Conservation (phyloP, 352 stramenopile species). For the Globisporangium lucens region DNA sequence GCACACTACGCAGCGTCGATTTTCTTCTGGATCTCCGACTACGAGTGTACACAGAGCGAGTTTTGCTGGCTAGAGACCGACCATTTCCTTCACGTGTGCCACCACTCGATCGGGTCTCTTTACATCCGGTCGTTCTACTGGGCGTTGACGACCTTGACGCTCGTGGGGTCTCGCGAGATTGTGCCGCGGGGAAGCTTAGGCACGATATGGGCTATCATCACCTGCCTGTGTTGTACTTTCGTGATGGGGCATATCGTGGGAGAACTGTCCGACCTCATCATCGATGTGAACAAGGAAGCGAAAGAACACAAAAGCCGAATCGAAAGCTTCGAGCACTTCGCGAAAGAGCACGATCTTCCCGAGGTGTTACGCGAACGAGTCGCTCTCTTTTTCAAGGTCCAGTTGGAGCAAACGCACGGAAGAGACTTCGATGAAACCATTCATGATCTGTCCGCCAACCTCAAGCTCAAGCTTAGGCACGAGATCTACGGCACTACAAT, state of each 20-base stretch:
- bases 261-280: slow-evolving; percentile 70
- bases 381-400: slow-evolving; percentile 53
- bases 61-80: slow-evolving; percentile 64
- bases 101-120: slow-evolving; percentile 40
- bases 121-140: slow-evolving; percentile 75
- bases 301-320: slow-evolving; percentile 71
- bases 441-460: slow-evolving; percentile 60
- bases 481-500: slow-evolving; percentile 67
- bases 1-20: slow-evolving; percentile 64
- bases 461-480: slow-evolving; percentile 70
- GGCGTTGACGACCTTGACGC: slow-evolving; percentile 58
- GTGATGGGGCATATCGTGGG: slow-evolving; percentile 74
- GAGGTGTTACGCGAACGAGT: slow-evolving; percentile 48
- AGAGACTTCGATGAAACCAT: slow-evolving; percentile 44
- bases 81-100: slow-evolving; percentile 55
- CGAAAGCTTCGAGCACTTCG: slow-evolving; percentile 74
- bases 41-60: slow-evolving; percentile 36
- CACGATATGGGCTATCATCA: slow-evolving; percentile 55
- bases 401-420: slow-evolving; percentile 53
- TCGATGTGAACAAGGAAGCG: slow-evolving; percentile 66
- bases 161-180: slow-evolving; percentile 59
- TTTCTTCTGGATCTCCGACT: slow-evolving; percentile 68
- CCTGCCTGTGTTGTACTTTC: slow-evolving; percentile 67
- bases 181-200: slow-evolving; percentile 37
- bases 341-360: slow-evolving; percentile 53